phyloP scores from a whole-genome alignment of 768 basidiomycete genomes.

The Peribolospora baueri region DNA sequence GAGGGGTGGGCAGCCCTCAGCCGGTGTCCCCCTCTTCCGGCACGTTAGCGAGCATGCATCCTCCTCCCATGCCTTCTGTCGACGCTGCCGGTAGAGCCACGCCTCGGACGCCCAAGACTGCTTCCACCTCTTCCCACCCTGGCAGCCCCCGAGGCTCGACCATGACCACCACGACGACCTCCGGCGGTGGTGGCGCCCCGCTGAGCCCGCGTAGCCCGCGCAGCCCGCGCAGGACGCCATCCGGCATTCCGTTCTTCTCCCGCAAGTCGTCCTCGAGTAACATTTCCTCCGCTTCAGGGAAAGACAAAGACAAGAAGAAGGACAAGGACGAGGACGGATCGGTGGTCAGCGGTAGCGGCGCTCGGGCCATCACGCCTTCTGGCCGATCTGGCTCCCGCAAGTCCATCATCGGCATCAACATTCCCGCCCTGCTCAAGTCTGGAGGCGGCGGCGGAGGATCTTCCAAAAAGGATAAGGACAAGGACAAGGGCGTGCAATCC shows the following conservation, averaged over 20 bases:
- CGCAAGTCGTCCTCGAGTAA: constrained; percentile 49
- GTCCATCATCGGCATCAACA: constrained; percentile 16
- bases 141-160: constrained; percentile 5
- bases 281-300: constrained; percentile 31
- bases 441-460: constrained; percentile 2
- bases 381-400: constrained; percentile 26
- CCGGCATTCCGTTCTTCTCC: constrained; percentile 80
- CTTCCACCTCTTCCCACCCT: too few species aligned
- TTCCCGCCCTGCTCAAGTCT: constrained; percentile 10
- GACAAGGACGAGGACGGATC: constrained; percentile 4
- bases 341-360: constrained; percentile 7
- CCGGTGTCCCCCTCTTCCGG: not conserved
- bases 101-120: not conserved
- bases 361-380: constrained; percentile 1
- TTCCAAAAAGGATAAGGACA: constrained; percentile 8
- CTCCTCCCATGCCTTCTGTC: not conserved
- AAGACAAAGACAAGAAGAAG: constrained; percentile 10
- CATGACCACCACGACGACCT: constrained; percentile 3
- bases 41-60: not conserved
- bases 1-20: not conserved
- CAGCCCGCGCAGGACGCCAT: constrained; percentile 38
- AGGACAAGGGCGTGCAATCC: not conserved
- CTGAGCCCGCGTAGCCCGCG: constrained; percentile 1
- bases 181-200: not conserved
- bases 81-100: not conserved